A percentile compares a stretch with the other conserved stretches of the same genome.
Conservation (phyloP, 257 asterid genomes). For the Voacanga thouarsii region DNA sequence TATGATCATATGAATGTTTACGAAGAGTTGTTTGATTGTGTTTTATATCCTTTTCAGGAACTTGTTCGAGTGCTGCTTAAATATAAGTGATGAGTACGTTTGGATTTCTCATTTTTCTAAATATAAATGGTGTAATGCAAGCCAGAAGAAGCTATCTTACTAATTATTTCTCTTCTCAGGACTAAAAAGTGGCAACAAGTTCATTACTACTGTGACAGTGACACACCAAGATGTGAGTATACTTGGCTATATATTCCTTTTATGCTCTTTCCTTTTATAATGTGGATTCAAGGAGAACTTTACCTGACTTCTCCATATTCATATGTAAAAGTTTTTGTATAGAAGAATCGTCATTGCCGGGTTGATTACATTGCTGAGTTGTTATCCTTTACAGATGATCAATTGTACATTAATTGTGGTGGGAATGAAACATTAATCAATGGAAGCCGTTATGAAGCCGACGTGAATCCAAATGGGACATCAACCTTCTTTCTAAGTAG, state of each 20-base stretch:
- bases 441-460: slow-evolving; percentile 23
- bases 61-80: slow-evolving; percentile 11
- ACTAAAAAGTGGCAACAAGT: slow-evolving; percentile 1
- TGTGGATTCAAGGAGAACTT: no score
- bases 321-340: no score
- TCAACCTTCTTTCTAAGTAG: slow-evolving; percentile 8
- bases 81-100: neutral
- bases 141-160: neutral
- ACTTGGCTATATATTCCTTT: no score
- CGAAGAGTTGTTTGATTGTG: no score
- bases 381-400: slow-evolving; percentile 14
- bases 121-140: neutral
- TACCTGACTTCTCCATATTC: no score
- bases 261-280: no score
- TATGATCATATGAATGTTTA: no score
- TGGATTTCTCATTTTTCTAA: neutral
- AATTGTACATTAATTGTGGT: slow-evolving; percentile 27
- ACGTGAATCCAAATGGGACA: neutral
- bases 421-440: neutral
- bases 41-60: slow-evolving; percentile 4
- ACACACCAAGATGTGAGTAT: slow-evolving; percentile 8
- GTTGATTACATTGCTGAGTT: no score
- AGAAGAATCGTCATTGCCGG: no score
- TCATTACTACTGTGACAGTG: slow-evolving; percentile 3
- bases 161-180: slow-evolving; percentile 7